phyloP scores from a whole-genome alignment of 306 rosid genomes.

The Sicyos edulis region DNA sequence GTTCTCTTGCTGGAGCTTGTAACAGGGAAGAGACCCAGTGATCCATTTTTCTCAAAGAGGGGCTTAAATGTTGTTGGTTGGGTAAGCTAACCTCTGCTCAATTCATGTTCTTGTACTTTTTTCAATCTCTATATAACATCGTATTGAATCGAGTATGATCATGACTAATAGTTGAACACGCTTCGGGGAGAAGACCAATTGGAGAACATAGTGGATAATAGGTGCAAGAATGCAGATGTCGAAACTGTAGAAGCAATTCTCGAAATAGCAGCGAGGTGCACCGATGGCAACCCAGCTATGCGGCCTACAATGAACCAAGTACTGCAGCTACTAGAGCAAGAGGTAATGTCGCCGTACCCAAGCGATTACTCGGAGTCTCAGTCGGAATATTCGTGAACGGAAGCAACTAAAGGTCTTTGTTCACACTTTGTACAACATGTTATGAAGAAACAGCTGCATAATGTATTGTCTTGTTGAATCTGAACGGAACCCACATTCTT shows the following conservation, averaged over 20 bases:
- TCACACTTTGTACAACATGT: constrained; percentile 11
- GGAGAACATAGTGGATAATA: constrained; percentile 65
- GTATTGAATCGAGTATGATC: not conserved
- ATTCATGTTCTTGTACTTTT: not conserved
- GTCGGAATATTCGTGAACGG: constrained; percentile 49
- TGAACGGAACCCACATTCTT: not conserved
- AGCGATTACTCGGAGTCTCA: constrained; percentile 80
- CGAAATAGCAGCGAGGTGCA: constrained; percentile 80
- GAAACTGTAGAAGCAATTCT: constrained; percentile 70
- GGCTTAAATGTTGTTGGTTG: constrained; percentile 95
- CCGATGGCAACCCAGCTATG: constrained; percentile 70
- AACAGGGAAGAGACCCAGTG: constrained; percentile 97
- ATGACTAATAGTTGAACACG: constrained; percentile 57
- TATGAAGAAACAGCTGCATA: not conserved
- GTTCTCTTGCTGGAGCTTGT: constrained; percentile 91
- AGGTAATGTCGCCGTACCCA: constrained; percentile 78
- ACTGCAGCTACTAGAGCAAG: constrained; percentile 74
- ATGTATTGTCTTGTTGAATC: not conserved
- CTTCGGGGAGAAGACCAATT: constrained; percentile 55
- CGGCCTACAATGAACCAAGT: constrained; percentile 88
- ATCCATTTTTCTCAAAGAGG: constrained; percentile 69
- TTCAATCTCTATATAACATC: not conserved
- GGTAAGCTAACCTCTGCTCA: constrained; percentile 49
- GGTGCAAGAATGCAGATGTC: constrained; percentile 56
- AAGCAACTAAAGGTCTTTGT: not conserved